A percentile compares a stretch with the other conserved stretches of the same genome.
Conservation (phyloP, 768 basidiomycete species). For the Hygrocybe coccinea region DNA sequence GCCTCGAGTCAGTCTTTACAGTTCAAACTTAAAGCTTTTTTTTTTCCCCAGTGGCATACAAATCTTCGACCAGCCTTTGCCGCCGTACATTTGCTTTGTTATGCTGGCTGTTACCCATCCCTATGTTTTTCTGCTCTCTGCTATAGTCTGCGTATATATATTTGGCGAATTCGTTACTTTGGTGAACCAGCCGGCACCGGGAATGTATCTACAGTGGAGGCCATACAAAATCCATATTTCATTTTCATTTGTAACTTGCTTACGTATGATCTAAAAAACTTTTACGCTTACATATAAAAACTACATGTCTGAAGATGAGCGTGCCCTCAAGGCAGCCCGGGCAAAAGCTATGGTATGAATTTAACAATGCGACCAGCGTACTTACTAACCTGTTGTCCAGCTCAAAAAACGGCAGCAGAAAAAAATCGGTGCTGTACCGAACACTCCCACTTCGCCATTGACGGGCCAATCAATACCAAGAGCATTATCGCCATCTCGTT, state of each 20-base stretch:
- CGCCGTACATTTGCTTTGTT: constrained; percentile 21
- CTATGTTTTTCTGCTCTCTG: constrained; percentile 36
- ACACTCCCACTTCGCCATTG: constrained; percentile 27
- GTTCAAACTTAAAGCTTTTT: constrained; percentile 35
- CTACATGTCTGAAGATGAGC: constrained; percentile 57
- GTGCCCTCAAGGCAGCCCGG: constrained; percentile 76
- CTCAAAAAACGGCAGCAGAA: constrained; percentile 59
- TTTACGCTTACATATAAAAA: too few relatives aligned
- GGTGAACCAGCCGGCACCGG: constrained; percentile 4
- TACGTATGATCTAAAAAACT: too few relatives aligned
- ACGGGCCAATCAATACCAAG: constrained; percentile 43
- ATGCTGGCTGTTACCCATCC: constrained; percentile 35
- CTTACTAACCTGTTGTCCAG: constrained; percentile 31
- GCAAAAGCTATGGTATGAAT: constrained; percentile 71
- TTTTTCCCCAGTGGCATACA: constrained; percentile 13
- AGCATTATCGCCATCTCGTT: constrained; percentile 49
- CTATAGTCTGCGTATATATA: constrained; percentile 43
- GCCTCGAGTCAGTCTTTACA: constrained; percentile 64
- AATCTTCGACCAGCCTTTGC: constrained; percentile 10
- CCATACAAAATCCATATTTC: neutral
- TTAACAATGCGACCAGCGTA: constrained; percentile 1
- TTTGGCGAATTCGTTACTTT: constrained; percentile 36
- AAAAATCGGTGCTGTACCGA: neutral
- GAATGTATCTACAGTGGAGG: neutral
- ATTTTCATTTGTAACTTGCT: neutral